Evolutionary conservation across 495 filamentous ascomycete genomes (phyloP).

Genomic region (Penicillium antarcticum): DNA sequence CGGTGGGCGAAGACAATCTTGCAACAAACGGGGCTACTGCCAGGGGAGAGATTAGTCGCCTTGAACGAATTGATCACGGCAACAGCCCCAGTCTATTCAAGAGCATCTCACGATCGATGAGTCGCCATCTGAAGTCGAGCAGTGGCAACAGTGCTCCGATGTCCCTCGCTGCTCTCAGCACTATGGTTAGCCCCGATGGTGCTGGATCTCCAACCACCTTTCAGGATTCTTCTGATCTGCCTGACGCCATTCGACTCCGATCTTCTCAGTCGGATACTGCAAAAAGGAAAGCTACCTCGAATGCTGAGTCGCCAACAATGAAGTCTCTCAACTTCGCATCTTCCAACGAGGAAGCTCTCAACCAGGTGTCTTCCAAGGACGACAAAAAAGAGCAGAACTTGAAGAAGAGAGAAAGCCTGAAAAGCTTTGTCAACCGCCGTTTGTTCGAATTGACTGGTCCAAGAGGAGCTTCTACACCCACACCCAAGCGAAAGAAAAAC

Average conservation of each 20-base stretch:
- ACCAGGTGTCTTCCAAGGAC: slow-evolving; percentile 2
- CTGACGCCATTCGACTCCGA: background rate
- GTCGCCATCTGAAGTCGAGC: slow-evolving; percentile 32
- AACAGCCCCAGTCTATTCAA: slow-evolving; percentile 31
- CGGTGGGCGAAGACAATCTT: slow-evolving; percentile 65
- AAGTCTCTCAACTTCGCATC: background rate
- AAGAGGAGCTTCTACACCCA: background rate
- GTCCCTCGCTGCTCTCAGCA: slow-evolving; percentile 15
- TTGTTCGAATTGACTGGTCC: slow-evolving; percentile 1
- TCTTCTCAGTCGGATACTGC: background rate
- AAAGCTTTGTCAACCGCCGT: slow-evolving; percentile 20
- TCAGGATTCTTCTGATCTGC: slow-evolving; percentile 13
- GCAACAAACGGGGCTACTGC: slow-evolving; percentile 69
- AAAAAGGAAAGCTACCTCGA: background rate
- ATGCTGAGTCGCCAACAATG: background rate
- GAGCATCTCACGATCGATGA: slow-evolving; percentile 34
- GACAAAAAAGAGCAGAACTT: background rate
- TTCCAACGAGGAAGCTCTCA: background rate
- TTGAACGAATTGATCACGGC: slow-evolving; percentile 42
- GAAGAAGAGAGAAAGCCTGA: slow-evolving; percentile 15
- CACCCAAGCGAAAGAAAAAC: background rate
- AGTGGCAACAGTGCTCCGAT: slow-evolving; percentile 27
- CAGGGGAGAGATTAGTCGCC: slow-evolving; percentile 61
- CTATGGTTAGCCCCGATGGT: background rate
- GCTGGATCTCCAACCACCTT: background rate